Percentiles rank a stretch among this genome's conserved stretches.
phyloP scores from a whole-genome alignment of 1,284 basidiomycete genomes.

The Fomes fomentarius region DNA sequence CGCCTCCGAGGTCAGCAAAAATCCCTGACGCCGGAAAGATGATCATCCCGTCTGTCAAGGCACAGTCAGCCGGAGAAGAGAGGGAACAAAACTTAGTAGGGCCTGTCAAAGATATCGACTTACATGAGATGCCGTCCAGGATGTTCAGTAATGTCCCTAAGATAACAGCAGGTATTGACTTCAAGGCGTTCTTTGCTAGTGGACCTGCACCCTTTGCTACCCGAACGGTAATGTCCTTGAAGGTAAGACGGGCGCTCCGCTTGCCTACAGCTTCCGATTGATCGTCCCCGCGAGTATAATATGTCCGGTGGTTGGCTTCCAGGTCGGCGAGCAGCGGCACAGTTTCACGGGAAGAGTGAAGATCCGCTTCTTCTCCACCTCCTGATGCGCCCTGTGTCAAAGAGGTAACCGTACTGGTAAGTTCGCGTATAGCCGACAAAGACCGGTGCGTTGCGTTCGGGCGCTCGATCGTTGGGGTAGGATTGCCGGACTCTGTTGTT shows the following conservation, averaged over 20 bases:
- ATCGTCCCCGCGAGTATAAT: conserved; percentile 24
- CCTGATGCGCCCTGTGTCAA: not conserved
- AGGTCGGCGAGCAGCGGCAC: conserved; percentile 32
- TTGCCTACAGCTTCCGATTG: conserved; percentile 20
- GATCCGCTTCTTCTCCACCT: not conserved
- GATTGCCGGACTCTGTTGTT: conserved; percentile 42
- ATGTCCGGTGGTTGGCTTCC: conserved; percentile 27
- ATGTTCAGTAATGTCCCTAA: conserved; percentile 90
- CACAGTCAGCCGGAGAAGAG: not conserved
- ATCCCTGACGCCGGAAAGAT: conserved; percentile 87
- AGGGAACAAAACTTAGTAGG: no score
- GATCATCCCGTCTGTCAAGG: conserved; percentile 74
- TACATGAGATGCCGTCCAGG: conserved; percentile 90
- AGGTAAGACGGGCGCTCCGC: conserved; percentile 12
- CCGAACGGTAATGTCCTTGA: conserved; percentile 13
- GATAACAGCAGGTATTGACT: conserved; percentile 80
- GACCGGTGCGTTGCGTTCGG: conserved; percentile 46
- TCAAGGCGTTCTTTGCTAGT: conserved; percentile 41
- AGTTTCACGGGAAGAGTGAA: conserved; percentile 21
- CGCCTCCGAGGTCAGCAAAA: conserved; percentile 83
- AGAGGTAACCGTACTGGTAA: not conserved
- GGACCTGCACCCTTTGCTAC: conserved; percentile 10
- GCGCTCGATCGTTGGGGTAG: conserved; percentile 48
- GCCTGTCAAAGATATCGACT: conserved; percentile 42
- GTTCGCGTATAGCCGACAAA: conserved; percentile 9